Base-by-base conservation (phyloP, 139 green algal genomes). In the Nannochloris sp. region DNA sequence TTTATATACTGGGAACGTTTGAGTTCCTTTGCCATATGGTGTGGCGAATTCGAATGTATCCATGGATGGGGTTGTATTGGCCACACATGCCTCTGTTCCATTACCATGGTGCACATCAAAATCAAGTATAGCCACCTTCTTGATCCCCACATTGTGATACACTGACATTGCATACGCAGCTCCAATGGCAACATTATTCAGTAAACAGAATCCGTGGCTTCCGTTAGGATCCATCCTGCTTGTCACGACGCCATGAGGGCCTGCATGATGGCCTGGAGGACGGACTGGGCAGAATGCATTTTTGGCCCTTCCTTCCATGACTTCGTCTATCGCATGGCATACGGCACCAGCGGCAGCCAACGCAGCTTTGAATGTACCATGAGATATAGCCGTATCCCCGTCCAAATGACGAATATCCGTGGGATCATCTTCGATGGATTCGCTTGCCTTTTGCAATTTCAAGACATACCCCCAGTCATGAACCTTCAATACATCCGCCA, bases 101-200 rank as follows among this genome's bases (percentile, higher is more conserved):
- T 97, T 97, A 68, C 89, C 89, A 74, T 94, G 87, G 74, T 95
- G 89, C 20, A 94, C 88, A 68, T 95, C 91, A 79, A 96, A 97
- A 68, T 97, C 91, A 25, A 95, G 62, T 31, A 95, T 82, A 2
- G 86, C 89, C 37, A 95, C 87, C 1, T 78, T 77, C 50, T 69
- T 62, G 25, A 96, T 79, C 72, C 83, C 70, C 0, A 61, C 56
- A 25, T 86, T 63, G 1, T 86, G 67, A 73, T 95, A 76, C 14
- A 88, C 75, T 55, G 74, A 81, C 70, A 93, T 73, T 8, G 90
- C 90, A 71, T 96, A 96, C 2, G 86, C 83, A 10, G 88, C 90
- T 14, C 71, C 91, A 23, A 96, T 86, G 40, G 91, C 91, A 16
- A 95, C 68, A 66, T 96, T 97, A 79, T 89, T 95, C 23, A 96